Percentiles rank a stretch among this genome's conserved stretches.
phyloP scores from a whole-genome alignment of 1,139 yeast species.

The Pichia sp. region DNA sequence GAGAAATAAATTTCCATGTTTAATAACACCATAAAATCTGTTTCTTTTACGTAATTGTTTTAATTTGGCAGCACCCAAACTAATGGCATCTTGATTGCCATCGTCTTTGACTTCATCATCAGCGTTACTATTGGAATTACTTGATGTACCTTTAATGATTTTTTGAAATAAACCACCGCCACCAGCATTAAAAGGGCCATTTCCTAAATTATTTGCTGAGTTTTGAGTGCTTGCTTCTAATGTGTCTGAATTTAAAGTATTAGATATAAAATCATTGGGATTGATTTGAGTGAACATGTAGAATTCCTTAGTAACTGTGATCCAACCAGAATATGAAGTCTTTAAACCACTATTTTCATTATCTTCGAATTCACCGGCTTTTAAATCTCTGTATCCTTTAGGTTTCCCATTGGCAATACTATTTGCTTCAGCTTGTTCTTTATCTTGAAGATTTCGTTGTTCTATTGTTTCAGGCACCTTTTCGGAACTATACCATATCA shows the following conservation, averaged over 20 bases:
- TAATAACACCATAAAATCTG: slow-evolving; percentile 59
- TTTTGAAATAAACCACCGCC: slow-evolving; percentile 8
- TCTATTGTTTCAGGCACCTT: slow-evolving; percentile 19
- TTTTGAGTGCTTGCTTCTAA: neutral
- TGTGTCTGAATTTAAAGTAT: slow-evolving; percentile 26
- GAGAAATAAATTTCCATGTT: slow-evolving; percentile 80
- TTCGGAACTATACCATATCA: slow-evolving; percentile 35
- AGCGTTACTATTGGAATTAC: neutral
- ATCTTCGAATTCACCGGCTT: slow-evolving; percentile 61
- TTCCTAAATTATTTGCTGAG: neutral
- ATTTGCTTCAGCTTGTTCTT: slow-evolving; percentile 21
- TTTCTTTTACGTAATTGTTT: slow-evolving; percentile 44
- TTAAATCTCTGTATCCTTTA: slow-evolving; percentile 37
- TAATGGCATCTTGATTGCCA: slow-evolving; percentile 20
- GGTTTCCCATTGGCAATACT: slow-evolving; percentile 24
- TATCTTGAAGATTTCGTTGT: slow-evolving; percentile 18
- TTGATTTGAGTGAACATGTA: slow-evolving; percentile 42
- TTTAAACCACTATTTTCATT: slow-evolving; percentile 53
- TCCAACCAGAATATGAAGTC: slow-evolving; percentile 70
- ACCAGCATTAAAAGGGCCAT: neutral
- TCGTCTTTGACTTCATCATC: slow-evolving; percentile 9
- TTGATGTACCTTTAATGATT: slow-evolving; percentile 7
- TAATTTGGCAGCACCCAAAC: slow-evolving; percentile 25
- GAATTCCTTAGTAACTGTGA: slow-evolving; percentile 75
- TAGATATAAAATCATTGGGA: slow-evolving; percentile 32